Conservation (phyloP, 2,329 filamentous ascomycete genomes). For the Magnaporthiopsis rhizophila region DNA sequence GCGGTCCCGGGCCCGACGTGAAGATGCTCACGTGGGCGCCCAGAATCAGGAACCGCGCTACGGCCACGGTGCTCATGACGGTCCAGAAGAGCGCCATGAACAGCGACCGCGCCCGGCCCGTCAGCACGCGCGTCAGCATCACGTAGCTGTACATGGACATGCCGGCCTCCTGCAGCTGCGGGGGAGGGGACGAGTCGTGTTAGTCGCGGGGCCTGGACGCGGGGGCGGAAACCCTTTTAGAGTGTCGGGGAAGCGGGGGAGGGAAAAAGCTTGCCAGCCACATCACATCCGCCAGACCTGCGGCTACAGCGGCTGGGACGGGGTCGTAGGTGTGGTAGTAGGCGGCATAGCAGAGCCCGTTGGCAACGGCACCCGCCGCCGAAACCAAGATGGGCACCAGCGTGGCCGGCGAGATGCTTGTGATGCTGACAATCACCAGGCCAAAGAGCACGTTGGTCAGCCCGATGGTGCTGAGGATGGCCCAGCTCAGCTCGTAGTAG, state of each 20-base stretch:
- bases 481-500: conserved; percentile 7
- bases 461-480: conserved; percentile 7
- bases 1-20: neutral
- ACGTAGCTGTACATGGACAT: conserved; percentile 42
- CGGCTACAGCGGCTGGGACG: conserved; percentile 24
- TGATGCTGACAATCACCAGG: conserved; percentile 28
- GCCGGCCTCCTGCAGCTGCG: conserved; percentile 34
- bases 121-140: conserved; percentile 42
- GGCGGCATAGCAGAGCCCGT: conserved; percentile 35
- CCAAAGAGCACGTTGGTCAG: neutral
- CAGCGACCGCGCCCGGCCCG: conserved; percentile 29
- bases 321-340: conserved; percentile 22
- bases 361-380: conserved; percentile 29
- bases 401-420: conserved; percentile 27
- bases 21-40: conserved; percentile 2
- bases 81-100: conserved; percentile 48
- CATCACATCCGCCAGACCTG: conserved; percentile 28
- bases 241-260: too few relatives aligned
- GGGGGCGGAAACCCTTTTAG: too few relatives aligned
- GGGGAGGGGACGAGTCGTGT: neutral
- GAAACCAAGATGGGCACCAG: conserved; percentile 32
- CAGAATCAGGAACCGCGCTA: conserved; percentile 35
- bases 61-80: conserved; percentile 42
- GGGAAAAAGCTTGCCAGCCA: conserved; percentile 22
- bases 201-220: neutral